Evolutionary conservation across 108 stramenopile genomes (phyloP), one percentile per base, ranked within the genome.

Genomic region (Fragilaria radians): DNA sequence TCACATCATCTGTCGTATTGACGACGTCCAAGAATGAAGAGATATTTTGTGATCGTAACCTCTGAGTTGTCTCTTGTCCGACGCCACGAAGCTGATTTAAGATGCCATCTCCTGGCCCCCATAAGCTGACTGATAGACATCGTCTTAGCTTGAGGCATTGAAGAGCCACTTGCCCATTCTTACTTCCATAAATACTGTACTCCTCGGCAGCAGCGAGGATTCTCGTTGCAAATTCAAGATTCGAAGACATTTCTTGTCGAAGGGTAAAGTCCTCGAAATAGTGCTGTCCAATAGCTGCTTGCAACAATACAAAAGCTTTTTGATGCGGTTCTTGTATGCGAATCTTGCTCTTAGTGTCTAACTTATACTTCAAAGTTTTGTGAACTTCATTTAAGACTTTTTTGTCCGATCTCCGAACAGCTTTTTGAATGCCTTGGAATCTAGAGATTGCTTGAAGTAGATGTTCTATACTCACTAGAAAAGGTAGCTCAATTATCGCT

Each of bases 231-330:
- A 73, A 68, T 25, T 90, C 78, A 1, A 68, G 66, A 26, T 77
- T 72, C 5, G 59, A 52, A 11, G 58, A 54, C 85, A 88, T 86
- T 65, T 95, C 86, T 60, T 84, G 76, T 0, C 78, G 55, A 2
- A 91, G 75, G 18, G 83, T 70, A 54, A 61, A 78, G 49, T 89
- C 82, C 4, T 72, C 63, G 42, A 91, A 77, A 45, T 70, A 54
- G 54, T 82, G 57, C 46, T 71, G 75, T 14, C 80, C 78, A 33
- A 95, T 86, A 7, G 74, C 73, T 0, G 80, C 76, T 59, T 95
- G 93, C 5, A 95, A 73, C 46, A 95, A 57, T 1, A 95, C 83
- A 62, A 91, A 95, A 18, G 76, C 80, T 62, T 95, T 95, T 49
- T 95, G 71, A 30, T 58, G 61, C 1, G 82, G 79, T 5, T 72